A percentile compares a stretch with the other conserved stretches of the same genome.
phyloP scores from a whole-genome alignment of 2,329 filamentous ascomycete genomes.

The Neonectria punicea region DNA sequence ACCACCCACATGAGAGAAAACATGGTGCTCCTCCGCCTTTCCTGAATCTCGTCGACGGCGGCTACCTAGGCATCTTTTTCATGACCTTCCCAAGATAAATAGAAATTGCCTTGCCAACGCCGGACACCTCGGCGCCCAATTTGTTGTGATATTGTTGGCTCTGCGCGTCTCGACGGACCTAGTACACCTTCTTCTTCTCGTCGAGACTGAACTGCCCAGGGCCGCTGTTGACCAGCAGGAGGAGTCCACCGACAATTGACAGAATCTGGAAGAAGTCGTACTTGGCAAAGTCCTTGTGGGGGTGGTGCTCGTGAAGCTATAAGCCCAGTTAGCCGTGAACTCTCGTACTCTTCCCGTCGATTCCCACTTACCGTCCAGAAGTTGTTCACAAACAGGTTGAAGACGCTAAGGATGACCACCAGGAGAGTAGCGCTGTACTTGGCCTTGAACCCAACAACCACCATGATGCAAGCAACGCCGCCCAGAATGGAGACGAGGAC shows the following conservation, averaged over 20 bases:
- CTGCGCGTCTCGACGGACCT: slow-evolving; percentile 38
- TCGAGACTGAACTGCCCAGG: slow-evolving; percentile 98
- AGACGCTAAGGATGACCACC: slow-evolving; percentile 93
- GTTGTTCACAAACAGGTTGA: slow-evolving; percentile 98
- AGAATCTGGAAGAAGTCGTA: slow-evolving; percentile 99
- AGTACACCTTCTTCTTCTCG: slow-evolving; percentile 99
- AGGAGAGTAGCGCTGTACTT: slow-evolving; percentile 98
- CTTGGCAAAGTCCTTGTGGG: slow-evolving; percentile 99
- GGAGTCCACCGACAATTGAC: slow-evolving; percentile 95
- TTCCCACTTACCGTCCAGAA: slow-evolving; percentile 90
- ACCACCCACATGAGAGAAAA: slow-evolving; percentile 20
- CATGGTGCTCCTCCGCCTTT: slow-evolving; percentile 14
- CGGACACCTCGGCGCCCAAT: slow-evolving; percentile 17
- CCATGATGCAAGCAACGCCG: slow-evolving; percentile 94
- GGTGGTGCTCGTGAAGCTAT: slow-evolving; percentile 95
- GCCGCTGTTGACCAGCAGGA: slow-evolving; percentile 98
- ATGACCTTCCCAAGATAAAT: slow-evolving; percentile 19
- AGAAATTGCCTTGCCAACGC: slow-evolving; percentile 24
- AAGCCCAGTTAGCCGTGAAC: slow-evolving; percentile 12
- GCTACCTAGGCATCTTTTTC: slow-evolving; percentile 22
- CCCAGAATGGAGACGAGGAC: slow-evolving; percentile 86
- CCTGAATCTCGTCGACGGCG: slow-evolving; percentile 4
- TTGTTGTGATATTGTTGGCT: slow-evolving; percentile 8
- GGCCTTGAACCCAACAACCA: slow-evolving; percentile 99
- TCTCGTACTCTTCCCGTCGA: background rate